Evolutionary conservation across 108 stramenopile genomes (phyloP), one percentile per base, ranked within the genome.

Genomic region (Nannochloropsis gaditana): DNA sequence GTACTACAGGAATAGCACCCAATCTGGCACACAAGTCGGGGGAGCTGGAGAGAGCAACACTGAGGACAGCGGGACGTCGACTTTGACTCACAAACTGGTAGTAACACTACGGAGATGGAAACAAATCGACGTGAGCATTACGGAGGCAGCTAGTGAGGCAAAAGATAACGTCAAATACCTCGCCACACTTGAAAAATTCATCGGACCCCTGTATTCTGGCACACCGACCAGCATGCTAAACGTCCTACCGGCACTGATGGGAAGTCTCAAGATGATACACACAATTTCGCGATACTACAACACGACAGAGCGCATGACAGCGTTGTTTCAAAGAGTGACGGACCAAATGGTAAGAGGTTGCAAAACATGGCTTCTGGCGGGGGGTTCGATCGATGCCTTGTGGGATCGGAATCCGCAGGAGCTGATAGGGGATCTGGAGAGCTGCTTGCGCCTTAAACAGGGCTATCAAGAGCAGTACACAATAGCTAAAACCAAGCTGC

Each of bases 211-310:
- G 44, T 96, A 96, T 91, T 87, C 91, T 45, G 94, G 94, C 42
- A 92, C 93, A 45, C 92, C 93, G 19, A 90, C 93, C 50, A 87
- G 93, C 43, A 95, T 96, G 82, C 93, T 94, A 80, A 95, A 96
- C 92, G 93, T 94, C 19, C 92, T 96, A 21, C 95, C 95, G 11
- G 95, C 95, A 44, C 91, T 96, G 43, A 91, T 95, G 86, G 95
- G 95, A 90, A 93, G 92, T 79, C 94, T 96, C 90, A 95, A 96
- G 92, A 96, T 96, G 95, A 95, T 96, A 81, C 94, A 95, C 87
- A 93, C 94, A 80, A 96, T 96, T 84, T 92, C 94, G 50, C 88
- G 95, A 43, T 89, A 89, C 85, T 89, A 85, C 85, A 89, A 89
- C 85, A 89, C 88, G 41, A 85, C 79, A n/a, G 88, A 89, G 44